A percentile compares a stretch with the other conserved stretches of the same genome.
These are phyloP conservation scores for Chaetomium strumarium DNA, from an alignment of 2,329 filamentous ascomycete genomes.

Conservation along the genomic window DNA sequence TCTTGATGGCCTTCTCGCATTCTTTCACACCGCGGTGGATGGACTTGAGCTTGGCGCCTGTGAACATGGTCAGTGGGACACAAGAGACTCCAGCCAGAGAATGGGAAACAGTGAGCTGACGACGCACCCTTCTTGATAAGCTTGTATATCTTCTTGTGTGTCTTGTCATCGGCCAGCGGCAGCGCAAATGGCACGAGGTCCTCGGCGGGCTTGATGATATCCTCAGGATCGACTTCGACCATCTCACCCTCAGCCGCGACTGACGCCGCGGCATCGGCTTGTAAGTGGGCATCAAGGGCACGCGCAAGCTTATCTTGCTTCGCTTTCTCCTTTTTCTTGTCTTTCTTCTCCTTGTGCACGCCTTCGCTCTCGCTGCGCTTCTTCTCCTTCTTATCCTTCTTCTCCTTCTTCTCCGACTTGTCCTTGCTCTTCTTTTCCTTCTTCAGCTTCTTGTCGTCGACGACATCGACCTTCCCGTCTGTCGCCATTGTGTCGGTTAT, in stretches of 20 bases:
- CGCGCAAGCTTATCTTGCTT: slow-evolving; percentile 69
- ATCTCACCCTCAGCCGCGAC: slow-evolving; percentile 35
- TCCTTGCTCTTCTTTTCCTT: slow-evolving; percentile 38
- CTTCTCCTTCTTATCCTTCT: slow-evolving; percentile 46
- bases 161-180: slow-evolving; percentile 75
- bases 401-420: slow-evolving; percentile 37
- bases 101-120: slow-evolving; percentile 18
- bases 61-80: neutral
- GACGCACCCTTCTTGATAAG: slow-evolving; percentile 54
- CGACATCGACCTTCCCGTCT: slow-evolving; percentile 18
- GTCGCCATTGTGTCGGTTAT: slow-evolving; percentile 19
- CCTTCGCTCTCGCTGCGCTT: slow-evolving; percentile 50
- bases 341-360: slow-evolving; percentile 50
- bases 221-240: slow-evolving; percentile 40
- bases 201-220: slow-evolving; percentile 36
- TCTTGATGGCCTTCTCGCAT: slow-evolving; percentile 96
- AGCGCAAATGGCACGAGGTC: slow-evolving; percentile 78
- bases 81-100: neutral
- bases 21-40: slow-evolving; percentile 98
- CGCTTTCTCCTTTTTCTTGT: slow-evolving; percentile 61
- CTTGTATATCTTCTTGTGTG: slow-evolving; percentile 61
- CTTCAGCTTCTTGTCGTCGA: slow-evolving; percentile 22
- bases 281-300: slow-evolving; percentile 59
- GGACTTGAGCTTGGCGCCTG: slow-evolving; percentile 90
- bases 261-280: slow-evolving; percentile 47